Conservation (phyloP, 2,329 filamentous ascomycete genomes). For the Microascus cirrosus region DNA sequence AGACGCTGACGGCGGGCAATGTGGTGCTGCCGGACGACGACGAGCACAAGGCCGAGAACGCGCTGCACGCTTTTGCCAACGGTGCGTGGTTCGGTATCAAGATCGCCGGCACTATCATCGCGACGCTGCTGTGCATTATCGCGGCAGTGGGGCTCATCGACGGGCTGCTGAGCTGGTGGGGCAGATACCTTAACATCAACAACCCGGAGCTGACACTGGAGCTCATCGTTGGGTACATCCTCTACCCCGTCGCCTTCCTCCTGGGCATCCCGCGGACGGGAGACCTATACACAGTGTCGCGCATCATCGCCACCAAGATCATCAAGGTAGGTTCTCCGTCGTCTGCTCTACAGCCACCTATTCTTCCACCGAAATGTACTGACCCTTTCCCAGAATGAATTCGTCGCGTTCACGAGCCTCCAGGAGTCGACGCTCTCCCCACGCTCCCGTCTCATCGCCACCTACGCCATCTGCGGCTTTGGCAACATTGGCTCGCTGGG, state of each 20-base stretch:
- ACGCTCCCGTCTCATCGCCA: constrained; percentile 71
- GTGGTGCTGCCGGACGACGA: constrained; percentile 73
- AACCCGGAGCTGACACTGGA: constrained; percentile 53
- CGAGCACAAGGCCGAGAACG: constrained; percentile 66
- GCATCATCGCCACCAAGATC: constrained; percentile 76
- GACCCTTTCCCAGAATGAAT: constrained; percentile 54
- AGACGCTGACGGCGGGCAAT: constrained; percentile 68
- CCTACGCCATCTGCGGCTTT: constrained; percentile 74
- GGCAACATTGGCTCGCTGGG: constrained; percentile 82
- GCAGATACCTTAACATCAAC: constrained; percentile 63
- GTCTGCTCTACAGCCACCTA: constrained; percentile 2
- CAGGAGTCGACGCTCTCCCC: constrained; percentile 48
- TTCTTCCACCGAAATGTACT: background rate
- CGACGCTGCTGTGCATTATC: constrained; percentile 74
- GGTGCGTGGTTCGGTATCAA: constrained; percentile 80
- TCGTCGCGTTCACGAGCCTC: constrained; percentile 57
- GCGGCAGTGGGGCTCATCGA: constrained; percentile 65
- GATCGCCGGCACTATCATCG: constrained; percentile 73
- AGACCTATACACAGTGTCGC: constrained; percentile 59
- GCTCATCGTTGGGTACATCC: constrained; percentile 64
- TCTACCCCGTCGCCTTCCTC: constrained; percentile 72
- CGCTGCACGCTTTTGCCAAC: constrained; percentile 74
- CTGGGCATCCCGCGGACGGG: constrained; percentile 61
- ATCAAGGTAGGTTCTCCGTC: constrained; percentile 38
- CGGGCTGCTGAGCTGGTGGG: constrained; percentile 75